phyloP scores from a whole-genome alignment of 164 flowering plant species.

The Annona squamosa region DNA sequence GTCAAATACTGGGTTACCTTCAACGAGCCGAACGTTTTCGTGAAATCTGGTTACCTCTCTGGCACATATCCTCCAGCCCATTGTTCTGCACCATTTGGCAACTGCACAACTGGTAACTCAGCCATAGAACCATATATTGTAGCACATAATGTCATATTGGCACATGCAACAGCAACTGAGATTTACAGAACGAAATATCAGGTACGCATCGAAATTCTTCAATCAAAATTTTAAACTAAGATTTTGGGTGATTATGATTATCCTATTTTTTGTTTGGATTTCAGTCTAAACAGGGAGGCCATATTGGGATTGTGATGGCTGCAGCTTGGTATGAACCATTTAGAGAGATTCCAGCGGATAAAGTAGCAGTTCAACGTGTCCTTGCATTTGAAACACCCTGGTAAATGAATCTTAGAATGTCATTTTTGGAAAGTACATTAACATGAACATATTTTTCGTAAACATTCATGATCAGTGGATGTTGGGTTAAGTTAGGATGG shows the following conservation, averaged over 20 bases:
- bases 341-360: background rate
- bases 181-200: slow-evolving; percentile 9
- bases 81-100: background rate
- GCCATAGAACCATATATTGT: slow-evolving; percentile 6
- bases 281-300: background rate
- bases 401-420: background rate
- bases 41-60: background rate
- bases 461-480: no score
- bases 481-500: no score
- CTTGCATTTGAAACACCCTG: background rate
- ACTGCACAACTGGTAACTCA: slow-evolving; percentile 3
- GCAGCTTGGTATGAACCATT: slow-evolving; percentile 2
- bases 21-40: slow-evolving; percentile 2
- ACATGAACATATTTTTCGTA: no score
- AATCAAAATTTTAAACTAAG: no score
- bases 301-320: background rate
- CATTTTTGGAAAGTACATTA: no score
- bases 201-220: background rate
- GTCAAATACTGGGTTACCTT: slow-evolving; percentile 9
- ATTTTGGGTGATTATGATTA: no score
- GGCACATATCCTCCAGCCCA: slow-evolving; percentile 3
- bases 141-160: slow-evolving; percentile 5
- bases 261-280: background rate
- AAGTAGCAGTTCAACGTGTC: slow-evolving; percentile 2
- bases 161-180: slow-evolving; percentile 5